Evolutionary conservation across 2,329 filamentous ascomycete genomes (phyloP).

Genomic region (Fusarium sp.): DNA sequence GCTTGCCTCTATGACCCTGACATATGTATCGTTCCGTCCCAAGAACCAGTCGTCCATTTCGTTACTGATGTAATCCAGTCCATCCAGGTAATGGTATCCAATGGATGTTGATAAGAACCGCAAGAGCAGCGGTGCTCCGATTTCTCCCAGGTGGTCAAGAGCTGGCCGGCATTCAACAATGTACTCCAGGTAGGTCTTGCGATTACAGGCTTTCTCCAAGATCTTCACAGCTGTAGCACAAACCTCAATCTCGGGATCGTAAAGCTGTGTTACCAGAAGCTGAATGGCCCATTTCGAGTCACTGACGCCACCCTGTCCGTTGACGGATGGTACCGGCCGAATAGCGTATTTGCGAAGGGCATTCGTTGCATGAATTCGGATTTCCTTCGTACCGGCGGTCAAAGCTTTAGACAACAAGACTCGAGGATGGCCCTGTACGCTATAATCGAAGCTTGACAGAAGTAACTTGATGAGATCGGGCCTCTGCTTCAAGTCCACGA

Average conservation of each 20-base stretch:
- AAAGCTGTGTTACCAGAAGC: constrained; percentile 95
- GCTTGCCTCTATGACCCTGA: constrained; percentile 93
- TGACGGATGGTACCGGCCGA: constrained; percentile 50
- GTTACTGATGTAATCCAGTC: constrained; percentile 97
- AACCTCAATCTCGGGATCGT: constrained; percentile 96
- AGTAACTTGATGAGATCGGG: constrained; percentile 91
- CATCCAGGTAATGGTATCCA: constrained; percentile 96
- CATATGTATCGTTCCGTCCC: constrained; percentile 95
- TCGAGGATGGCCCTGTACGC: constrained; percentile 84
- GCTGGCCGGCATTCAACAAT: constrained; percentile 96
- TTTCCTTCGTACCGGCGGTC: constrained; percentile 89
- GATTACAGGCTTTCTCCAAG: constrained; percentile 95
- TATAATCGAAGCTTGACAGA: constrained; percentile 92
- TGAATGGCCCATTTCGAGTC: constrained; percentile 97
- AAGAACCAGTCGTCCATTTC: constrained; percentile 99
- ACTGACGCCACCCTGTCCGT: constrained; percentile 54
- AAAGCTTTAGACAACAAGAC: constrained; percentile 94
- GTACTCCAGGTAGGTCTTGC: constrained; percentile 89
- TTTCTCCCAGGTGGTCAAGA: constrained; percentile 94
- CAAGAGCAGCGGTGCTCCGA: constrained; percentile 89
- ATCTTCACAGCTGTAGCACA: constrained; percentile 97
- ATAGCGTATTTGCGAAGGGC: constrained; percentile 87
- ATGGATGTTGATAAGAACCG: constrained; percentile 96
- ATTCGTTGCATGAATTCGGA: constrained; percentile 89
- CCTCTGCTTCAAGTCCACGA: constrained; percentile 88